phyloP scores from a whole-genome alignment of 305 asterid species.

The Fraxinus ornus region DNA sequence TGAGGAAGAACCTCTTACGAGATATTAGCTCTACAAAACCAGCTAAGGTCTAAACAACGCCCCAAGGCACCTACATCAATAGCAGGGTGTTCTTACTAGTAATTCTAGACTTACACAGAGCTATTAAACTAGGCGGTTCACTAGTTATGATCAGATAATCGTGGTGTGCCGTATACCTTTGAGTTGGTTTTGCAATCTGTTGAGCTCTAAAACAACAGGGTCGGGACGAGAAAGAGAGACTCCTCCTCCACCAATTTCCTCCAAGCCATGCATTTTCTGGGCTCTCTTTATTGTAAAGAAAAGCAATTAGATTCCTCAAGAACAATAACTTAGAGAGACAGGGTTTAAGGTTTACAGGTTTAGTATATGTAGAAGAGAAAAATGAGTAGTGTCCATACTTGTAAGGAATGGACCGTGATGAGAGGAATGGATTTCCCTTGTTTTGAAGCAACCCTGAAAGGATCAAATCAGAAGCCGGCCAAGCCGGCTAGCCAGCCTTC shows the following conservation, averaged over 20 bases:
- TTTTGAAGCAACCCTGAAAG: conserved; percentile 64
- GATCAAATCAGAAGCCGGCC: not conserved
- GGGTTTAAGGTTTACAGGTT: conserved; percentile 33
- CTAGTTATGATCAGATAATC: not conserved
- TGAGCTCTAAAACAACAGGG: conserved; percentile 80
- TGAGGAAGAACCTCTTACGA: not conserved
- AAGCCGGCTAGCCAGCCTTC: conserved; percentile 18
- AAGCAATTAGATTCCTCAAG: conserved; percentile 16
- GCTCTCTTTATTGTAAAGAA: conserved; percentile 7
- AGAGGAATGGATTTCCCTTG: conserved; percentile 43
- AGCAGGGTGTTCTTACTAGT: not conserved
- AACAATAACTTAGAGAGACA: conserved; percentile 1
- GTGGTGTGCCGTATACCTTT: conserved; percentile 46
- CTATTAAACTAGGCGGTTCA: not conserved
- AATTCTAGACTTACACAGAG: not conserved
- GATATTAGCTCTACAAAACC: not conserved
- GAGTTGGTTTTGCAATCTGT: conserved; percentile 71
- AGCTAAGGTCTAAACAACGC: not conserved
- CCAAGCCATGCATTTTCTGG: conserved; percentile 31
- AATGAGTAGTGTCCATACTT: conserved; percentile 26
- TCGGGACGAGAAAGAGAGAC: conserved; percentile 49
- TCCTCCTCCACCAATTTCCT: conserved; percentile 32
- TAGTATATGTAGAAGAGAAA: conserved; percentile 15
- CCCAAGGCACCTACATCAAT: not conserved
- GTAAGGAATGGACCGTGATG: conserved; percentile 66